Evolutionary conservation across 2,329 filamentous ascomycete genomes (phyloP).

Genomic region (Paracorniculantispora psalliotae): DNA sequence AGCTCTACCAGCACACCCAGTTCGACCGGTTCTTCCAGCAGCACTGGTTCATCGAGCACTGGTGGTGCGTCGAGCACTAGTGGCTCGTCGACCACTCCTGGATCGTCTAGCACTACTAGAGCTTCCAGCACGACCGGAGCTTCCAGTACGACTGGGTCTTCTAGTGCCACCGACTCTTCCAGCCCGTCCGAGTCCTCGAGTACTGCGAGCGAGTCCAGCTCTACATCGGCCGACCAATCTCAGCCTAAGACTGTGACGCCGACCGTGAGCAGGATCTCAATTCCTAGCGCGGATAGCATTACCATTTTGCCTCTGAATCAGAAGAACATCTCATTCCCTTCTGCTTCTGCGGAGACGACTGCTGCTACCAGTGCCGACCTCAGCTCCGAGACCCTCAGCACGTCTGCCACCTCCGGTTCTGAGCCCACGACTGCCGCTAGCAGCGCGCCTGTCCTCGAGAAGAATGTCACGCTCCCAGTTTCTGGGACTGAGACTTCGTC

Average conservation of each 20-base stretch:
- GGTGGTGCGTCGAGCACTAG: too few species aligned
- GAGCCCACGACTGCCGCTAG: neutral
- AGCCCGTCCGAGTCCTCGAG: neutral
- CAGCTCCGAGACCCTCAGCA: neutral
- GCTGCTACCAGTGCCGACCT: neutral
- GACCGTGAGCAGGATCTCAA: neutral
- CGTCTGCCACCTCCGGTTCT: neutral
- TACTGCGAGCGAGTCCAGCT: neutral
- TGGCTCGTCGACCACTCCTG: too few species aligned
- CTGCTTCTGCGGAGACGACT: neutral
- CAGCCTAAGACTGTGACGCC: neutral
- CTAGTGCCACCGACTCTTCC: neutral
- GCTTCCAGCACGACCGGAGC: too few species aligned
- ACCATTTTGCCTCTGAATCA: neutral
- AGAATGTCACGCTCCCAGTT: neutral
- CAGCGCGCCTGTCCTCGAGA: neutral
- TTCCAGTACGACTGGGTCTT: neutral
- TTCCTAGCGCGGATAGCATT: neutral
- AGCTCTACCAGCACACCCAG: neutral
- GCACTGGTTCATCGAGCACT: neutral
- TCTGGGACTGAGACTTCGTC: neutral
- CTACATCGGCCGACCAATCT: neutral
- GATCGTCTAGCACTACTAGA: neutral
- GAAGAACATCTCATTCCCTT: neutral
- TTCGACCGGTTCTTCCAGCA: neutral